Conservation (phyloP, 768 basidiomycete genomes). For the Hygrophorus pudorinus region DNA sequence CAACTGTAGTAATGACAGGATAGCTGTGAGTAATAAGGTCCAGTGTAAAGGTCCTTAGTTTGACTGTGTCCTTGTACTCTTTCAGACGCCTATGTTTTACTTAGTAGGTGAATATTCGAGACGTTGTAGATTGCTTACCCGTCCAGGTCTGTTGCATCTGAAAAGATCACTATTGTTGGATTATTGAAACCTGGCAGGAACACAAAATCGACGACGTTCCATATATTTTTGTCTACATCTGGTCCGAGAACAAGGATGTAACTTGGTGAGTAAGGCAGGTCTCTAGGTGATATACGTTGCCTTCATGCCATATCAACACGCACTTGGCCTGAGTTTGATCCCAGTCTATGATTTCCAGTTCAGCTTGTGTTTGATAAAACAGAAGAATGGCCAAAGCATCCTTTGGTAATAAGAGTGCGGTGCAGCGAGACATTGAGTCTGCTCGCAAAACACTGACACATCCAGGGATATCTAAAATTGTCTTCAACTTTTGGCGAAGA, state of each 20-base stretch:
- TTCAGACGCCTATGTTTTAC: constrained; percentile 55
- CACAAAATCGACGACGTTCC: constrained; percentile 78
- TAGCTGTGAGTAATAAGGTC: constrained; percentile 73
- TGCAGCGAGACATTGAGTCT: constrained; percentile 83
- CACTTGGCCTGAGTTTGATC: constrained; percentile 52
- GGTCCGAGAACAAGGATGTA: constrained; percentile 77
- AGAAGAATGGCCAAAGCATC: constrained; percentile 90
- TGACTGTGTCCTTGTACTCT: constrained; percentile 76
- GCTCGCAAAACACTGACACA: constrained; percentile 58
- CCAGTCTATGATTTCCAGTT: constrained; percentile 69
- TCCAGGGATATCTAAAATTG: constrained; percentile 54
- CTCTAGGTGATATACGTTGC: constrained; percentile 29
- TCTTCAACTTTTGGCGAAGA: constrained; percentile 1
- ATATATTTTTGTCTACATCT: constrained; percentile 67
- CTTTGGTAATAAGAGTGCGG: constrained; percentile 77
- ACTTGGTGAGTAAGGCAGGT: constrained; percentile 89
- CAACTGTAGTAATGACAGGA: constrained; percentile 68
- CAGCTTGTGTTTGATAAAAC: constrained; percentile 76
- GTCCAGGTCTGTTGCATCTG: constrained; percentile 88
- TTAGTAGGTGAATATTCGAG: constrained; percentile 2
- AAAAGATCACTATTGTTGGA: constrained; percentile 84
- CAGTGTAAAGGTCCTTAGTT: constrained; percentile 77
- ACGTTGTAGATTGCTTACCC: constrained; percentile 35
- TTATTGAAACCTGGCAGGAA: constrained; percentile 95
- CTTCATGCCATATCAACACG: constrained; percentile 2